phyloP scores from a whole-genome alignment of 495 filamentous ascomycete genomes.

The Talaromyces borbonicus region DNA sequence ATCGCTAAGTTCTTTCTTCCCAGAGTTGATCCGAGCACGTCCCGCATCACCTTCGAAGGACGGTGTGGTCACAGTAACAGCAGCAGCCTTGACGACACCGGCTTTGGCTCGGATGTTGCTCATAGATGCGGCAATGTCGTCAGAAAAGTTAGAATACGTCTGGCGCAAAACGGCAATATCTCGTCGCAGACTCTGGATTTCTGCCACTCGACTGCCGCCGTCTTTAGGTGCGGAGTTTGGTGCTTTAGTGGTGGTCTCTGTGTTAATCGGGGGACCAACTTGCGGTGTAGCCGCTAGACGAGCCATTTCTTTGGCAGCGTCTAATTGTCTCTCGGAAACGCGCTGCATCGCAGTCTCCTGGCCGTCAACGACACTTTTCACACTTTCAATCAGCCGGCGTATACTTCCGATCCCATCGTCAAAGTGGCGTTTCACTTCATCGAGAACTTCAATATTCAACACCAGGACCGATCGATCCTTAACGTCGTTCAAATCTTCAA shows the following conservation, averaged over 20 bases:
- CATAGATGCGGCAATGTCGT: conserved; percentile 85
- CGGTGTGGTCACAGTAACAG: conserved; percentile 54
- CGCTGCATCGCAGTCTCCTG: conserved; percentile 71
- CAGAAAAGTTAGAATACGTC: conserved; percentile 82
- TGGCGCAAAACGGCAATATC: conserved; percentile 90
- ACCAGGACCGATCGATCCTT: conserved; percentile 92
- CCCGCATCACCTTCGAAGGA: conserved; percentile 61
- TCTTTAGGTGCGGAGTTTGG: conserved; percentile 24
- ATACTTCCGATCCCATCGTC: conserved; percentile 84
- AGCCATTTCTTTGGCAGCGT: conserved; percentile 84
- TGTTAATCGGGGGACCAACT: conserved; percentile 20
- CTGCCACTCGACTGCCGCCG: conserved; percentile 49
- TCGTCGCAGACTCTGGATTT: conserved; percentile 73
- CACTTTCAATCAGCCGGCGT: conserved; percentile 66
- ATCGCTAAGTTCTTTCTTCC: conserved; percentile 71
- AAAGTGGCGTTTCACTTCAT: conserved; percentile 93
- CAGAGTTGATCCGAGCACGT: conserved; percentile 70
- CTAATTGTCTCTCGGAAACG: conserved; percentile 87
- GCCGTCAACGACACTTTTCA: conserved; percentile 68
- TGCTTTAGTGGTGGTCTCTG: conserved; percentile 11
- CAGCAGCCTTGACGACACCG: conserved; percentile 62
- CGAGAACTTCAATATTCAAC: conserved; percentile 86
- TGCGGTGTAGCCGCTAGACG: conserved; percentile 63
- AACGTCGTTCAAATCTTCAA: conserved; percentile 90
- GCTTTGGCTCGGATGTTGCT: conserved; percentile 70